Evolutionary conservation across 2,329 filamentous ascomycete species (phyloP).

Genomic region (Penicillium sp.): DNA sequence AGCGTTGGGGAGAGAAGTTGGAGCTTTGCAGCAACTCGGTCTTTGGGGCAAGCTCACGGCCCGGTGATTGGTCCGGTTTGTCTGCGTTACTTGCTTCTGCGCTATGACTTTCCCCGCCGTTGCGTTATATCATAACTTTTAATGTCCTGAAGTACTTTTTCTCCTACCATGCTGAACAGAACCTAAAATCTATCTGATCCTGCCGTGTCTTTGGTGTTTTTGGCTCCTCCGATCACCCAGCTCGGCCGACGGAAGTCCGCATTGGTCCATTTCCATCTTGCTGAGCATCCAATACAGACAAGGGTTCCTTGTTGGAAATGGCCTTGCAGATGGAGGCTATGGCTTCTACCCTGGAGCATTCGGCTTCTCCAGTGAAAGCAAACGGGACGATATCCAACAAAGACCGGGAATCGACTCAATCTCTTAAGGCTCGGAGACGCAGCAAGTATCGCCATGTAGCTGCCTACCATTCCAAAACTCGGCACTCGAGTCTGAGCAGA

Average conservation of each 20-base stretch:
- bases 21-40: slow-evolving; percentile 9
- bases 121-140: slow-evolving; percentile 1
- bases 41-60: slow-evolving; percentile 6
- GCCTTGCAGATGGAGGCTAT: slow-evolving; percentile 14
- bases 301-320: slow-evolving; percentile 12
- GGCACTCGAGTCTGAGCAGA: slow-evolving; percentile 78
- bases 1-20: slow-evolving; percentile 11
- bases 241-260: not conserved
- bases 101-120: slow-evolving; percentile 9
- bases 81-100: slow-evolving; percentile 10
- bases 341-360: slow-evolving; percentile 11
- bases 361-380: not conserved
- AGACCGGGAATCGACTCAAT: slow-evolving; percentile 2
- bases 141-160: not conserved
- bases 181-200: not conserved
- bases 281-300: not conserved
- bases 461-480: slow-evolving; percentile 68
- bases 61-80: slow-evolving; percentile 16
- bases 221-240: not conserved
- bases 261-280: not conserved
- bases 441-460: slow-evolving; percentile 87
- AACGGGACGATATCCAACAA: slow-evolving; percentile 10
- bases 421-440: slow-evolving; percentile 32
- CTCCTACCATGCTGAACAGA: not conserved
- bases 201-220: not conserved